These are phyloP conservation scores for Fragaria vesca DNA, from an alignment of 306 rosid species.

Conservation along the genomic window DNA sequence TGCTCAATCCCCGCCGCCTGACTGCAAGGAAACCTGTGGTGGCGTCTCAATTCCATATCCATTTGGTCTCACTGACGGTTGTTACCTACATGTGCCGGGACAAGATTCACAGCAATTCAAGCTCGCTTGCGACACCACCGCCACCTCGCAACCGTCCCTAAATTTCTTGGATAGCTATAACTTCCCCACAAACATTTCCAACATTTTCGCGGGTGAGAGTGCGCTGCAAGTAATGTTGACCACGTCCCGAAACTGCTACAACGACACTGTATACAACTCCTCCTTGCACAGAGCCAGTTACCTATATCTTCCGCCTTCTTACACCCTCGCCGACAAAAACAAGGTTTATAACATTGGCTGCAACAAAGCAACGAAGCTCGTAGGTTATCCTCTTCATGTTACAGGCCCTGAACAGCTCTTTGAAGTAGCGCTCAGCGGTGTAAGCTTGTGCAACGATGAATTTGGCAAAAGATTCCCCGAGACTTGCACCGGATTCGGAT, in stretches of 20 bases:
- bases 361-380: background rate
- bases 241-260: background rate
- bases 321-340: background rate
- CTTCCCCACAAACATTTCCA: background rate
- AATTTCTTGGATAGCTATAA: too few relatives aligned
- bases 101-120: background rate
- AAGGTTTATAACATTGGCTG: background rate
- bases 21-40: background rate
- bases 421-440: background rate
- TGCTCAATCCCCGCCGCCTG: background rate
- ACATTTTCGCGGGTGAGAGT: background rate
- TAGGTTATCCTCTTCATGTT: background rate
- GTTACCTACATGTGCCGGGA: background rate
- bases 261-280: too few relatives aligned
- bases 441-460: background rate
- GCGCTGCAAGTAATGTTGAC: background rate
- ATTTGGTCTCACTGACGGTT: background rate
- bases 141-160: background rate
- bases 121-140: background rate
- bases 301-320: background rate
- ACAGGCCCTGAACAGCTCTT: background rate
- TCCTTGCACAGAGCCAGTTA: background rate
- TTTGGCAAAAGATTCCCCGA: background rate
- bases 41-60: background rate
- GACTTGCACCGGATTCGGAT: constrained; percentile 6